These are phyloP conservation scores for Kodamaea anthophila DNA, from an alignment of 1,139 yeast species.

Conservation along the genomic window DNA sequence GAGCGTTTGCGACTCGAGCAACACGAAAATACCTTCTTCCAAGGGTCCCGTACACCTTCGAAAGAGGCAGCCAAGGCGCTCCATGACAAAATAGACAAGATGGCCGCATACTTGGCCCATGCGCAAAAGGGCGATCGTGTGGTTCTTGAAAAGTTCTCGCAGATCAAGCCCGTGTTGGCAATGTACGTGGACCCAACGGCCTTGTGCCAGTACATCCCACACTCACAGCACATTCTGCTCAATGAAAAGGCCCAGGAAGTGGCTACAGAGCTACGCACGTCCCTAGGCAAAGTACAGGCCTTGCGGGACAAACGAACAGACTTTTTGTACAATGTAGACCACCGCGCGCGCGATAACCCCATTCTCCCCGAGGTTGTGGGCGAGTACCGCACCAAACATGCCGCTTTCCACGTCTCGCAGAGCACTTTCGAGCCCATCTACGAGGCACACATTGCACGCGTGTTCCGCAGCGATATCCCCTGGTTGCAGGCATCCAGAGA, in stretches of 20 bases:
- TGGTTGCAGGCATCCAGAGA: constrained; percentile 32
- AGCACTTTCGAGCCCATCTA: constrained; percentile 25
- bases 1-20: constrained; percentile 46
- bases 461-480: constrained; percentile 36
- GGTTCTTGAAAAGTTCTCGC: constrained; percentile 38
- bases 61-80: constrained; percentile 32
- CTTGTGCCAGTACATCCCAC: constrained; percentile 46
- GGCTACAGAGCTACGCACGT: constrained; percentile 35
- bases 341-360: constrained; percentile 41
- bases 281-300: constrained; percentile 18
- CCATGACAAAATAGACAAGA: constrained; percentile 33
- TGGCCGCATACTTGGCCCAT: constrained; percentile 46
- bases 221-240: constrained; percentile 35
- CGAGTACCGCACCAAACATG: constrained; percentile 31
- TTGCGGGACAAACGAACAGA: constrained; percentile 30
- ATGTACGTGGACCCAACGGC: constrained; percentile 39
- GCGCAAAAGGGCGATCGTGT: constrained; percentile 60
- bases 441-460: constrained; percentile 28
- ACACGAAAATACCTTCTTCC: constrained; percentile 32
- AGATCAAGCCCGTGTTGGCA: constrained; percentile 37
- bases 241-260: constrained; percentile 33
- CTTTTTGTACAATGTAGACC: constrained; percentile 37
- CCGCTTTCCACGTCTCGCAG: no score
- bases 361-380: constrained; percentile 46
- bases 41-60: constrained; percentile 45